These are phyloP conservation scores for Kernera saxatilis DNA, from an alignment of 345 rosid species.

Conservation along the genomic window DNA sequence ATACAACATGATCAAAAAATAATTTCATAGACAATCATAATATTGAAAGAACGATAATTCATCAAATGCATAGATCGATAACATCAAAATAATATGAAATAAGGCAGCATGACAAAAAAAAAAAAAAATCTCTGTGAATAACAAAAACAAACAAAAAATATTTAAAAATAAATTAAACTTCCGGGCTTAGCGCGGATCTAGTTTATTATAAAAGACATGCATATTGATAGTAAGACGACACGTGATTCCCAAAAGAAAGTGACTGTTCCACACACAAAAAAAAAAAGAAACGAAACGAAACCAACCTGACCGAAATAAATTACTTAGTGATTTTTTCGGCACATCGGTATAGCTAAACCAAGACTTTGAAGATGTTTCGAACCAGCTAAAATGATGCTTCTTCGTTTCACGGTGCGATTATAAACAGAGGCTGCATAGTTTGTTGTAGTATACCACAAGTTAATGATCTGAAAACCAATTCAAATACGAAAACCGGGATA, in stretches of 20 bases:
- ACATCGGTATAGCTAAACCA: background rate
- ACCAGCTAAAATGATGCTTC: background rate
- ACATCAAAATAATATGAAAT: too few species aligned
- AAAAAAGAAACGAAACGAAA: background rate
- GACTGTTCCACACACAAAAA: background rate
- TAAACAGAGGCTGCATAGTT: conserved; percentile 73
- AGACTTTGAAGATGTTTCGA: background rate
- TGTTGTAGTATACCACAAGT: background rate
- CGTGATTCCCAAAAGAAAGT: background rate
- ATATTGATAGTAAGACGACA: background rate
- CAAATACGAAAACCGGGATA: background rate
- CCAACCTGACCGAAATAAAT: background rate
- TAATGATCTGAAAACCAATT: background rate
- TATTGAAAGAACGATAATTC: too few species aligned
- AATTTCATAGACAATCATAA: too few species aligned
- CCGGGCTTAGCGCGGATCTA: too few species aligned
- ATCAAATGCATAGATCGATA: too few species aligned
- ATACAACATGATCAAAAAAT: too few species aligned
- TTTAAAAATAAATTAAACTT: too few species aligned
- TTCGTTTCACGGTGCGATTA: conserved; percentile 49
- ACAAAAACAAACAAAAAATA: too few species aligned
- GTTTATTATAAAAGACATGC: conserved; percentile 1
- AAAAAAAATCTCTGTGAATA: too few species aligned
- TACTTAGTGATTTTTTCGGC: background rate
- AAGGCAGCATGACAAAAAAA: too few species aligned